phyloP scores from a whole-genome alignment of 2,329 filamentous ascomycete genomes.

The Teratosphaeriaceae sp. region DNA sequence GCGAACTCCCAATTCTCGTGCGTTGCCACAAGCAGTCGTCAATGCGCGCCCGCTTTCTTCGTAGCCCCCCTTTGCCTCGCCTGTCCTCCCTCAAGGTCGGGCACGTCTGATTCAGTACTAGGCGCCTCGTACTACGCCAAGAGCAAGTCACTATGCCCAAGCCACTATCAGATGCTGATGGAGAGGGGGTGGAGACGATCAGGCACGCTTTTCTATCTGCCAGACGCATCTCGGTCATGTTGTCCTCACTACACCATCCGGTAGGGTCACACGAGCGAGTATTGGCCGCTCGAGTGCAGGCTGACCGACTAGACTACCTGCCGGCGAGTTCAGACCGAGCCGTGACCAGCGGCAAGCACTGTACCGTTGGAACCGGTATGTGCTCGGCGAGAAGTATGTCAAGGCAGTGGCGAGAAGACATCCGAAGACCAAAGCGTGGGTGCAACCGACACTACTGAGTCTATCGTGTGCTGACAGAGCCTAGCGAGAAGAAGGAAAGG shows the following conservation, averaged over 20 bases:
- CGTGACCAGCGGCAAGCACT: slow-evolving; percentile 68
- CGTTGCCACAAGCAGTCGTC: slow-evolving; percentile 29
- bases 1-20: slow-evolving; percentile 44
- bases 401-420: slow-evolving; percentile 57
- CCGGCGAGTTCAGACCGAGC: slow-evolving; percentile 55
- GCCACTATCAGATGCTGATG: slow-evolving; percentile 65
- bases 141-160: slow-evolving; percentile 53
- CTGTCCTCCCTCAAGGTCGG: no score
- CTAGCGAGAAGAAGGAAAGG: slow-evolving; percentile 52
- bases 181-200: slow-evolving; percentile 69
- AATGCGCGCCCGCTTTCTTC: no score
- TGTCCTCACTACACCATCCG: slow-evolving; percentile 86
- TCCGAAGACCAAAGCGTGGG: slow-evolving; percentile 61
- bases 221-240: slow-evolving; percentile 71
- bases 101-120: no score
- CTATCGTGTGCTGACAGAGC: neutral
- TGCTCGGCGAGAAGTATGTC: slow-evolving; percentile 62
- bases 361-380: slow-evolving; percentile 67
- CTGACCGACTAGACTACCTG: slow-evolving; percentile 50
- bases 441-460: neutral
- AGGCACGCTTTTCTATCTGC: slow-evolving; percentile 64
- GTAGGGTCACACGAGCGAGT: no score
- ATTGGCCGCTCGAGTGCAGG: no score
- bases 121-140: slow-evolving; percentile 68
- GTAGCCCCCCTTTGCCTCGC: no score